These are phyloP conservation scores for Erodium trifolium DNA, from an alignment of 441 rosid species.

Conservation along the genomic window DNA sequence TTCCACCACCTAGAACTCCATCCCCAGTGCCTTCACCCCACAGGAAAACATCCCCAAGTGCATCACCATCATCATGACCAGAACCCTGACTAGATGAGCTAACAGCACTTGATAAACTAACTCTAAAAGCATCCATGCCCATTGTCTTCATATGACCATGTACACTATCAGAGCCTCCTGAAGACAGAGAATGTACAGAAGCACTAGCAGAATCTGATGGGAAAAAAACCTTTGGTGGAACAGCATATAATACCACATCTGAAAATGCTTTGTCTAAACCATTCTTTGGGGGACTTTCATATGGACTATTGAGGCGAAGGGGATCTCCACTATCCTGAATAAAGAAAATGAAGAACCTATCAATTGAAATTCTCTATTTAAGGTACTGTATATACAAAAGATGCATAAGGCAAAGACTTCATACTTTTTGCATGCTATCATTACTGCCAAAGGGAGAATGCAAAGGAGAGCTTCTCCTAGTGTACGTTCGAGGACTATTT, in stretches of 20 bases:
- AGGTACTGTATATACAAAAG: conserved; percentile 15
- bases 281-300: conserved; percentile 84
- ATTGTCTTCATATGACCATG: conserved; percentile 66
- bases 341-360: conserved; percentile 19
- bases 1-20: conserved; percentile 85
- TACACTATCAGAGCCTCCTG: conserved; percentile 83
- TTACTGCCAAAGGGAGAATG: conserved; percentile 87
- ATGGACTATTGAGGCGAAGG: conserved; percentile 70
- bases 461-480: conserved; percentile 89
- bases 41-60: conserved; percentile 88
- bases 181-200: conserved; percentile 74
- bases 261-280: conserved; percentile 76
- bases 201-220: conserved; percentile 69
- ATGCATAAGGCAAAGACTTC: conserved; percentile 8
- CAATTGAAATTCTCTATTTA: conserved; percentile 13
- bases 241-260: conserved; percentile 56
- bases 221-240: conserved; percentile 72
- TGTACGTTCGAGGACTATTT: conserved; percentile 81
- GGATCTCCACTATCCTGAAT: conserved; percentile 70
- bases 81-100: conserved; percentile 99
- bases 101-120: conserved; percentile 93
- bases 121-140: conserved; percentile 74
- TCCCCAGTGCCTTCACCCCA: conserved; percentile 96
- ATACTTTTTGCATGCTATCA: conserved; percentile 81
- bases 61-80: conserved; percentile 98